Evolutionary conservation across 2,329 filamentous ascomycete species (phyloP).

Genomic region (Pseudodiploospora longispora): DNA sequence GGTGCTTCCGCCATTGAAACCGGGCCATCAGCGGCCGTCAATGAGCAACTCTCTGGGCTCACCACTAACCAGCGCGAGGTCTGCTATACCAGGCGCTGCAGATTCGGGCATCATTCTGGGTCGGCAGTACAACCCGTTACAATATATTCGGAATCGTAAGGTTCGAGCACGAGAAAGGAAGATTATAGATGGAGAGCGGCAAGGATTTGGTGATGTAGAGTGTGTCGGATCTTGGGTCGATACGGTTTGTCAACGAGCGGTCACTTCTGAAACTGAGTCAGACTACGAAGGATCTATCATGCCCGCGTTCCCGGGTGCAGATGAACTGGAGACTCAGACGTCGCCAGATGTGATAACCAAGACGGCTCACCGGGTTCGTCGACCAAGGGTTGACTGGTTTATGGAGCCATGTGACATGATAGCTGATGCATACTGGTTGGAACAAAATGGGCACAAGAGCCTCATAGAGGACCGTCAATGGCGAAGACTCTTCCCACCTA

Average conservation of each 20-base stretch:
- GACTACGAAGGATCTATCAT: slow-evolving; percentile 21
- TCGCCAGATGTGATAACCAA: slow-evolving; percentile 37
- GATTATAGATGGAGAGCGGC: slow-evolving; percentile 62
- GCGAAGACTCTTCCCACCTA: slow-evolving; percentile 57
- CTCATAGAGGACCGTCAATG: slow-evolving; percentile 76
- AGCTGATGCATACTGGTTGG: slow-evolving; percentile 85
- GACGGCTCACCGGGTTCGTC: slow-evolving; percentile 50
- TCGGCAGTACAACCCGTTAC: slow-evolving; percentile 80
- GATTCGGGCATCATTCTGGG: slow-evolving; percentile 40
- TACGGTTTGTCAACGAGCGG: slow-evolving; percentile 39
- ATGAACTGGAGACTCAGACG: slow-evolving; percentile 33
- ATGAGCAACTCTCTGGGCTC: slow-evolving; percentile 35
- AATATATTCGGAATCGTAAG: slow-evolving; percentile 86
- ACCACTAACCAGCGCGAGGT: slow-evolving; percentile 24
- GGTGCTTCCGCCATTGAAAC: slow-evolving; percentile 65
- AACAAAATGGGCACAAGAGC: slow-evolving; percentile 70
- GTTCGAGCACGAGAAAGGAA: slow-evolving; percentile 71
- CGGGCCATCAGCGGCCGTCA: slow-evolving; percentile 26
- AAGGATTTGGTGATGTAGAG: slow-evolving; percentile 68
- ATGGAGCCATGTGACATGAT: slow-evolving; percentile 77
- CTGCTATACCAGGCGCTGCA: slow-evolving; percentile 16
- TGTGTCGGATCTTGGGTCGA: slow-evolving; percentile 73
- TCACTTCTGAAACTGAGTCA: slow-evolving; percentile 17
- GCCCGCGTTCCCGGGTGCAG: slow-evolving; percentile 39
- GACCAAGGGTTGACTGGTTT: slow-evolving; percentile 77